These are phyloP conservation scores for Skeletonema grethae DNA, from an alignment of 108 stramenopile species.

Conservation along the genomic window DNA sequence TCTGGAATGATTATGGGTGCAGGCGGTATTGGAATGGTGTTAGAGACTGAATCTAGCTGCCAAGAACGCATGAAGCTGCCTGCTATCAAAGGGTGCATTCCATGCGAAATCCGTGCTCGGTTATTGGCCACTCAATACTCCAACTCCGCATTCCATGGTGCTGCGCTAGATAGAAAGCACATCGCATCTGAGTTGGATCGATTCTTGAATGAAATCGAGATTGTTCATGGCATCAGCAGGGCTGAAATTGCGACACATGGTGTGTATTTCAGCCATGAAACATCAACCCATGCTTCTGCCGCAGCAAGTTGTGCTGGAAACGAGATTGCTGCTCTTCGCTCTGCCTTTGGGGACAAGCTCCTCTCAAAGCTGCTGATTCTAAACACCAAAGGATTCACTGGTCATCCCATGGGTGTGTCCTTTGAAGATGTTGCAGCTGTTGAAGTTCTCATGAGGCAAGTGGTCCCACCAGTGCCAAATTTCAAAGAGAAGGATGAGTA, in stretches of 20 bases:
- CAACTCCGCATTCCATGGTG: conserved; percentile 96
- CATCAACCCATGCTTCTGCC: conserved; percentile 91
- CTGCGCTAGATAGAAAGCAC: conserved; percentile 91
- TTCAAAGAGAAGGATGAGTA: conserved; percentile 83
- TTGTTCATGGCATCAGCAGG: conserved; percentile 90
- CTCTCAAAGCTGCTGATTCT: conserved; percentile 86
- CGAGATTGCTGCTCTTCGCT: conserved; percentile 88
- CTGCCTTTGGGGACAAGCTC: conserved; percentile 90
- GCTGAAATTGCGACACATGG: conserved; percentile 91
- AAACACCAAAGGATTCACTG: conserved; percentile 96
- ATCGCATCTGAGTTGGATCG: conserved; percentile 91
- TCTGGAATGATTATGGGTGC: conserved; percentile 95
- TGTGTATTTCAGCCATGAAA: conserved; percentile 97
- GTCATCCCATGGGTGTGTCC: conserved; percentile 97
- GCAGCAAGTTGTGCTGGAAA: conserved; percentile 93
- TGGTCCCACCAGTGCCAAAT: conserved; percentile 92
- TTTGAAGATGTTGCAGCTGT: conserved; percentile 97
- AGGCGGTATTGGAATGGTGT: conserved; percentile 91
- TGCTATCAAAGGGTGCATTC: conserved; percentile 44
- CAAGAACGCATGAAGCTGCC: conserved; percentile 58
- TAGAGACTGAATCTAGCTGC: conserved; percentile 86
- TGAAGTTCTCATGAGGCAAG: conserved; percentile 84
- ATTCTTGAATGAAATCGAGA: conserved; percentile 86
- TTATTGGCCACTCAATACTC: conserved; percentile 92
- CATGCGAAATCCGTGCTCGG: conserved; percentile 77